A percentile compares a stretch with the other conserved stretches of the same genome.
These are phyloP conservation scores for Candida alai DNA, from an alignment of 805 yeast species.

Conservation along the genomic window DNA sequence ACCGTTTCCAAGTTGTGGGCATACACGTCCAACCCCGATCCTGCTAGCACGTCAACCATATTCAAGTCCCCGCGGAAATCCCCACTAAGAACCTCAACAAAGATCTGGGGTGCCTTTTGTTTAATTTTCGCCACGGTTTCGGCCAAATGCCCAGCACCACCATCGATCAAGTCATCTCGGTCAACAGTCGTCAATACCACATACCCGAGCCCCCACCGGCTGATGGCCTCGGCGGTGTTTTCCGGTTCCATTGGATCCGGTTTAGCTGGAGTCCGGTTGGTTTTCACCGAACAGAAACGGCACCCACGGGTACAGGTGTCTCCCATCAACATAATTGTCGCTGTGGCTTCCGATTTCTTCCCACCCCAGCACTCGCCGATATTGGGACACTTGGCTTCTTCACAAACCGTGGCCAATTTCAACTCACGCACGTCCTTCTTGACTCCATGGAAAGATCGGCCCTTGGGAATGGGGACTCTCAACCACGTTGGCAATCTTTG, in stretches of 20 bases:
- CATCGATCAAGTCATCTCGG: slow-evolving; percentile 89
- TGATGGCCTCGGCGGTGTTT: slow-evolving; percentile 94
- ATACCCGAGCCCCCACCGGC: slow-evolving; percentile 97
- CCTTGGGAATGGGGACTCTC: slow-evolving; percentile 95
- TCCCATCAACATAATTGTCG: slow-evolving; percentile 96
- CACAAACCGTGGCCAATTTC: slow-evolving; percentile 92
- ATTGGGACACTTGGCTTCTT: slow-evolving; percentile 99
- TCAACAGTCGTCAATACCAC: slow-evolving; percentile 97
- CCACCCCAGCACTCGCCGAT: slow-evolving; percentile 99
- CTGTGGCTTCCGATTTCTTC: slow-evolving; percentile 86
- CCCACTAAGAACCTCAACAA: slow-evolving; percentile 92
- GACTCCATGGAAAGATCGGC: slow-evolving; percentile 72
- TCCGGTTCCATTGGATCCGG: slow-evolving; percentile 97
- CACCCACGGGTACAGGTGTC: slow-evolving; percentile 99
- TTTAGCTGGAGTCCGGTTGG: slow-evolving; percentile 79
- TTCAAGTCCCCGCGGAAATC: slow-evolving; percentile 90
- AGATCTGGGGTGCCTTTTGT: slow-evolving; percentile 80
- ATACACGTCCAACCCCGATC: slow-evolving; percentile 87
- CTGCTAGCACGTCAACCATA: slow-evolving; percentile 75
- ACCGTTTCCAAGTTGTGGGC: slow-evolving; percentile 98
- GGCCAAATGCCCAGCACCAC: slow-evolving; percentile 89
- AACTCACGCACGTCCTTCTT: slow-evolving; percentile 86
- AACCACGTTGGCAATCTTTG: slow-evolving; percentile 89
- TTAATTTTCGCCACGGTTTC: slow-evolving; percentile 84
- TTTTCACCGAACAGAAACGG: slow-evolving; percentile 94